phyloP scores from a whole-genome alignment of 768 basidiomycete species.

The Hortiboletus flavorubellus region DNA sequence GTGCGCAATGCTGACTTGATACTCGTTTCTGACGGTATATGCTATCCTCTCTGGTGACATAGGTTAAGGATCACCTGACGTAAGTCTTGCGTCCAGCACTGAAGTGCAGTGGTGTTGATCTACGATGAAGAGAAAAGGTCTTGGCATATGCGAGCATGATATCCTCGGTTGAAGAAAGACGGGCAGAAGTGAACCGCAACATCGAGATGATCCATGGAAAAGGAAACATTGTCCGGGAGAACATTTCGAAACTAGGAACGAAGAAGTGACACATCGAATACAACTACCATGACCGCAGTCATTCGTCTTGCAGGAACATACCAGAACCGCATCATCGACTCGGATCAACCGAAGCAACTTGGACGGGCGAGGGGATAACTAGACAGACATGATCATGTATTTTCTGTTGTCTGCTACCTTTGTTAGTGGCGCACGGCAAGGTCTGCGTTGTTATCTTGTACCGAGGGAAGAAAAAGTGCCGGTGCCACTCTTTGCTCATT shows the following conservation, averaged over 20 bases:
- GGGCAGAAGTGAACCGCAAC: conserved; percentile 15
- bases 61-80: conserved; percentile 31
- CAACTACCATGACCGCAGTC: not conserved
- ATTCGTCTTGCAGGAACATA: not conserved
- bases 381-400: not conserved
- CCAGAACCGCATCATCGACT: not conserved
- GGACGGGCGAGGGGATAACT: not conserved
- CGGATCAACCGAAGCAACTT: not conserved
- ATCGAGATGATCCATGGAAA: conserved; percentile 18
- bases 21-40: not conserved
- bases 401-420: not conserved
- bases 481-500: too few species aligned
- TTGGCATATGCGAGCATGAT: conserved; percentile 18
- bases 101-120: conserved; percentile 1
- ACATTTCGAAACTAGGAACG: conserved; percentile 17
- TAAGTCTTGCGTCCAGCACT: conserved; percentile 4
- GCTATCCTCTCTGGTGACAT: not conserved
- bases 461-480: too few species aligned
- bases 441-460: not conserved
- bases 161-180: conserved; percentile 22
- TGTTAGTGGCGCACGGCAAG: not conserved
- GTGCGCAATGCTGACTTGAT: conserved; percentile 11
- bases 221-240: conserved; percentile 20
- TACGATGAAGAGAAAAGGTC: conserved; percentile 19
- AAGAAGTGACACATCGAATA: conserved; percentile 6